These are phyloP conservation scores for Sarocladiaceae sp. DNA, from an alignment of 2,329 filamentous ascomycete genomes.

Conservation along the genomic window DNA sequence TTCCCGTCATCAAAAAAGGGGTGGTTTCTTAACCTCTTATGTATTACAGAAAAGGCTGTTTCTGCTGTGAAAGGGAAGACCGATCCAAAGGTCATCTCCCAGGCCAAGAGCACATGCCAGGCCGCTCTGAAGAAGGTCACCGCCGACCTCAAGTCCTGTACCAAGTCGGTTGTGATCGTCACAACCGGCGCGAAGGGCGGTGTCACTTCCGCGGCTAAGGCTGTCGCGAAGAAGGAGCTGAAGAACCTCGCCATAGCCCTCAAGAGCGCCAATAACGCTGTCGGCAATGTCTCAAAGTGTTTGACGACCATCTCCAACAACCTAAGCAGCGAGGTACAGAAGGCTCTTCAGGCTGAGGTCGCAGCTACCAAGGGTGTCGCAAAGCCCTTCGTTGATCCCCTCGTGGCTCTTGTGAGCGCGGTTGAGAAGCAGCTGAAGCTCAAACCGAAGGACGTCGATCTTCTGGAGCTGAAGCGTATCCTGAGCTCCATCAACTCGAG, in stretches of 20 bases:
- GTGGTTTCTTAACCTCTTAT: neutral
- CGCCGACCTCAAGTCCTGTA: constrained; percentile 1
- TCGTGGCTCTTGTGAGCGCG: neutral
- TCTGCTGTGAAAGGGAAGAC: constrained; percentile 4
- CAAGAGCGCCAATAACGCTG: neutral
- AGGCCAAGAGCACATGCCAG: neutral
- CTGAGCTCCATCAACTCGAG: neutral
- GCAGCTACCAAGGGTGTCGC: neutral
- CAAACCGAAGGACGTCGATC: neutral
- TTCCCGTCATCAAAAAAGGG: neutral
- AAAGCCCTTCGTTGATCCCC: constrained; percentile 7
- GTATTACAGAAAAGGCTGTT: neutral
- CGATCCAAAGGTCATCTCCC: neutral
- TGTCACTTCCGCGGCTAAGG: neutral
- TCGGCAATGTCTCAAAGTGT: neutral
- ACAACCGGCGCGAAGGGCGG: constrained; percentile 3
- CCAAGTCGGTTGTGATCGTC: neutral
- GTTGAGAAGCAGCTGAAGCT: neutral
- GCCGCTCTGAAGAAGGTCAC: constrained; percentile 7
- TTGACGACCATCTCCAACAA: neutral
- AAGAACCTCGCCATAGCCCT: neutral
- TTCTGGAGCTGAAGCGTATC: constrained; percentile 1
- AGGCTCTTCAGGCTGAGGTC: neutral
- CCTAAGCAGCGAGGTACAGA: neutral
- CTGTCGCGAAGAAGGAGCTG: neutral